Evolutionary conservation across 495 filamentous ascomycete genomes (phyloP).

Genomic region (Penicillium verhagenii): DNA sequence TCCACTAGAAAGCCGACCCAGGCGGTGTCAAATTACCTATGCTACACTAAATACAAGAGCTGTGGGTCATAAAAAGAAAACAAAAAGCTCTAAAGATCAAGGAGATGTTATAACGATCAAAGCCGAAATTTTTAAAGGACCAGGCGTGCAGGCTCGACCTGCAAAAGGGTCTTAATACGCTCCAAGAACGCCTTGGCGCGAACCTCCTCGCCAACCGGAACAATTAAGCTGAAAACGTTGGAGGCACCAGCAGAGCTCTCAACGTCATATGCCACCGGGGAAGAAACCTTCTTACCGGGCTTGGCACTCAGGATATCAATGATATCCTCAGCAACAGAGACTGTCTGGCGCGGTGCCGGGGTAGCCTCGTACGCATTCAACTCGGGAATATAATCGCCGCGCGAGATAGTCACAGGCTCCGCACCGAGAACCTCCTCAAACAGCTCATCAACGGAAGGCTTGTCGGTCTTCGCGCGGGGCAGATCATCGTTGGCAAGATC

Average conservation of each 20-base stretch:
- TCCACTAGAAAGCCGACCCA: conserved; percentile 6
- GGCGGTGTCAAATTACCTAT: conserved; percentile 33
- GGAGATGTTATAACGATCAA: conserved; percentile 14
- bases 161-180: conserved; percentile 76
- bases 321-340: conserved; percentile 54
- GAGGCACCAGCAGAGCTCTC: conserved; percentile 42
- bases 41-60: conserved; percentile 32
- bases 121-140: conserved; percentile 48
- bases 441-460: conserved; percentile 73
- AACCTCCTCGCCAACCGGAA: conserved; percentile 73
- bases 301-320: conserved; percentile 72
- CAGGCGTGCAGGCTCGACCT: conserved; percentile 76
- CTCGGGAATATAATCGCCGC: conserved; percentile 69
- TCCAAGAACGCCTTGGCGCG: conserved; percentile 78
- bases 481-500: conserved; percentile 84
- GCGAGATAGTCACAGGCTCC: conserved; percentile 51
- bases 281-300: conserved; percentile 28
- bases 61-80: conserved; percentile 10
- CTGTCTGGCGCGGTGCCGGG: conserved; percentile 22
- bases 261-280: conserved; percentile 17
- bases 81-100: conserved; percentile 11
- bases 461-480: conserved; percentile 58
- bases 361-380: conserved; percentile 57
- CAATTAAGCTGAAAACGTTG: conserved; percentile 78
- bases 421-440: conserved; percentile 86